A percentile compares a stretch with the other conserved stretches of the same genome.
Evolutionary conservation across 2,329 filamentous ascomycete genomes (phyloP).

Genomic region (Periconia sp.): DNA sequence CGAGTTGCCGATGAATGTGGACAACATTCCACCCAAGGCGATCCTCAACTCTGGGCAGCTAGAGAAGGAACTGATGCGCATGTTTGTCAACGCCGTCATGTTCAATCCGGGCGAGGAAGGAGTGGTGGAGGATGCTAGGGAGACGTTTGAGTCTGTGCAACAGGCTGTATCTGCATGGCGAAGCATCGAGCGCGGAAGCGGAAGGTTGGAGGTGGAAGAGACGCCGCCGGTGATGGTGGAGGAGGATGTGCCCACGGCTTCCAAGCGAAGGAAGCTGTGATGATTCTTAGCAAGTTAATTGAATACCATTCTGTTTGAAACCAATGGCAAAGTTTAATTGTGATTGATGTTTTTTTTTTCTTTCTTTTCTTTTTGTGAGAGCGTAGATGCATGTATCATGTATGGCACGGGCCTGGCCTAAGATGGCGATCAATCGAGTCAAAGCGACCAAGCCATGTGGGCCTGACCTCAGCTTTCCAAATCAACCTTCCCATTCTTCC

Average conservation of each 20-base stretch:
- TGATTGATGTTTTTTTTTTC: neutral
- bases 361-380: neutral
- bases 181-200: constrained; percentile 60
- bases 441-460: neutral
- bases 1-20: constrained; percentile 66
- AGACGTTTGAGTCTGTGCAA: constrained; percentile 89
- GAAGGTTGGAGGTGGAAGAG: constrained; percentile 31
- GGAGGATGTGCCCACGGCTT: constrained; percentile 22
- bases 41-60: constrained; percentile 94
- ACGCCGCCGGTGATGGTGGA: constrained; percentile 30
- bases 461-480: constrained; percentile 1
- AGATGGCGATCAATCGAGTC: neutral
- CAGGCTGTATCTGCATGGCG: constrained; percentile 75
- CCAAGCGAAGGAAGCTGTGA: constrained; percentile 34
- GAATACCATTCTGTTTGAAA: neutral
- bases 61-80: constrained; percentile 89
- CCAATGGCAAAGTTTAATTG: neutral
- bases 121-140: constrained; percentile 81
- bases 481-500: neutral
- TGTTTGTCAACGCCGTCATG: constrained; percentile 99
- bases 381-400: neutral
- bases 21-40: constrained; percentile 80
- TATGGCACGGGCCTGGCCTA: neutral
- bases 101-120: constrained; percentile 93
- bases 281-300: neutral